Conservation (phyloP, 2,329 filamentous ascomycete species). For the Pseudogymnoascus pannorum region DNA sequence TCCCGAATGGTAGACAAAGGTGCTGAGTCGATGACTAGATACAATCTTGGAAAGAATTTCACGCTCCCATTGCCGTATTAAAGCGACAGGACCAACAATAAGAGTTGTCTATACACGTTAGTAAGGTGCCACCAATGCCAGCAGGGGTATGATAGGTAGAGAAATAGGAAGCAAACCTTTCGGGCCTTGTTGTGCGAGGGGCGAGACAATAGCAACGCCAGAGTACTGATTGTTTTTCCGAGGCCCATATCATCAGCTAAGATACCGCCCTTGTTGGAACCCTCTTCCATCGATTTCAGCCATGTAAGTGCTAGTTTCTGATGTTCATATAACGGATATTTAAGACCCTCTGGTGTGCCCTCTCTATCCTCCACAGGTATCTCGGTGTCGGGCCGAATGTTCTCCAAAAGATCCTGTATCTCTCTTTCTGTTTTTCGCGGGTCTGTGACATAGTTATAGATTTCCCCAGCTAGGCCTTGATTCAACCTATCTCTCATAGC, state of each 20-base stretch:
- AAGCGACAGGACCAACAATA: slow-evolving; percentile 71
- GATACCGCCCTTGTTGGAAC: slow-evolving; percentile 66
- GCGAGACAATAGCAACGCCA: slow-evolving; percentile 50
- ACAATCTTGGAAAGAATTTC: slow-evolving; percentile 69
- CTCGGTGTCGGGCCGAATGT: slow-evolving; percentile 66
- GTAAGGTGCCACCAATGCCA: slow-evolving; percentile 8
- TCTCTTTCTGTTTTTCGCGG: slow-evolving; percentile 53
- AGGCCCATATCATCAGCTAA: slow-evolving; percentile 78
- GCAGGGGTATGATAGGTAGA: neutral
- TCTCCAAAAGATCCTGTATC: slow-evolving; percentile 61
- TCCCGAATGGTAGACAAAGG: slow-evolving; percentile 62
- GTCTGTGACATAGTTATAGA: slow-evolving; percentile 28
- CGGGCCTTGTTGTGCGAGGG: neutral
- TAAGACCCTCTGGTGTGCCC: slow-evolving; percentile 62
- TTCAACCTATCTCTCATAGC: slow-evolving; percentile 2
- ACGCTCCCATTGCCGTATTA: slow-evolving; percentile 77
- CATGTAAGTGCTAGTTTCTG: slow-evolving; percentile 72
- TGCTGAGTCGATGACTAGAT: slow-evolving; percentile 48
- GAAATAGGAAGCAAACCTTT: slow-evolving; percentile 12
- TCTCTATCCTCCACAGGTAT: slow-evolving; percentile 55
- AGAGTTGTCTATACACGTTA: slow-evolving; percentile 60
- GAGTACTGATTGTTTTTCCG: slow-evolving; percentile 75
- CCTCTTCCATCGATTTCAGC: slow-evolving; percentile 68
- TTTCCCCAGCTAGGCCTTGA: neutral
- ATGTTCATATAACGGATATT: slow-evolving; percentile 66